These are phyloP conservation scores for Erodium moschatum DNA, from an alignment of 441 rosid species.

Conservation along the genomic window DNA sequence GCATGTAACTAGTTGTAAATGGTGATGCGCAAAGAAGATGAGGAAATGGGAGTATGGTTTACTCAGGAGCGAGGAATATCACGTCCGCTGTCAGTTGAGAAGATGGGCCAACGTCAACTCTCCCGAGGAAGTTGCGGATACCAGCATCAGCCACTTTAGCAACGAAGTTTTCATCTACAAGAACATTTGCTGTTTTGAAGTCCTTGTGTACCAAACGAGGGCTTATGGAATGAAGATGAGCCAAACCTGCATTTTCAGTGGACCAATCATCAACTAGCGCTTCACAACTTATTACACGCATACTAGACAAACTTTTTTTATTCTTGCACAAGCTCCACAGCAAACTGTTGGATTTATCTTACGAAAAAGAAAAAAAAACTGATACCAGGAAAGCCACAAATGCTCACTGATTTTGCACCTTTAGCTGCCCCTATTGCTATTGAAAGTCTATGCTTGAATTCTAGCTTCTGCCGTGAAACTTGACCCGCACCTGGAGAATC, in stretches of 20 bases:
- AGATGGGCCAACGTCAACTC: conserved; percentile 65
- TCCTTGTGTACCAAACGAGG: conserved; percentile 61
- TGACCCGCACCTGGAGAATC: conserved; percentile 40
- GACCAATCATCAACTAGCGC: no score
- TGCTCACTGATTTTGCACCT: conserved; percentile 84
- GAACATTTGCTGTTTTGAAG: conserved; percentile 65
- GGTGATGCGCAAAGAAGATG: conserved; percentile 2
- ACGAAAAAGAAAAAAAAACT: conserved; percentile 23
- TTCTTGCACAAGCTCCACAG: no score
- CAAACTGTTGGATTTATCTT: no score
- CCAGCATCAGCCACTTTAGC: conserved; percentile 75
- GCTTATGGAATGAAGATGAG: conserved; percentile 59
- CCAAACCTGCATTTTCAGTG: conserved; percentile 39
- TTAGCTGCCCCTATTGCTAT: conserved; percentile 67
- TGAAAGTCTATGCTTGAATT: conserved; percentile 60
- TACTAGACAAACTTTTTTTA: background rate
- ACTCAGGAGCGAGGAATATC: conserved; percentile 88
- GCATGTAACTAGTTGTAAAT: background rate
- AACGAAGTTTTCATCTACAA: conserved; percentile 58
- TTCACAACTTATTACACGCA: background rate
- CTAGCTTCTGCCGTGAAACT: conserved; percentile 48
- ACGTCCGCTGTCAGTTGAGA: conserved; percentile 60
- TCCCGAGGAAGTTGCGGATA: conserved; percentile 57
- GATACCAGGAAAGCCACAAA: conserved; percentile 62
- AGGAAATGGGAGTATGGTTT: conserved; percentile 1